Percentiles rank a stretch among this genome's conserved stretches.
Evolutionary conservation across 2,329 filamentous ascomycete genomes (phyloP).

Genomic region (Hypoxylon sp.): DNA sequence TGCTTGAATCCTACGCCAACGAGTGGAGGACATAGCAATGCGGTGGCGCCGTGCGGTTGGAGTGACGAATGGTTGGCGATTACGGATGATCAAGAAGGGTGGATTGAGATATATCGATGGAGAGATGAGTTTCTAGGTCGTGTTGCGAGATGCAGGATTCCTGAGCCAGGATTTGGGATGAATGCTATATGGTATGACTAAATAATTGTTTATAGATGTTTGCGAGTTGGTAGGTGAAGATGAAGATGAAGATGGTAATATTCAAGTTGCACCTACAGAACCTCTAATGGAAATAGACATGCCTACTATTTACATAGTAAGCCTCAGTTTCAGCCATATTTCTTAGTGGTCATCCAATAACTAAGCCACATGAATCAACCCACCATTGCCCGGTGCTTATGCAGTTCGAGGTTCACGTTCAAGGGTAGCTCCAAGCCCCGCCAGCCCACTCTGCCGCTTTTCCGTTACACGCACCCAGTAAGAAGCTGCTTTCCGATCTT

Average conservation of each 20-base stretch:
- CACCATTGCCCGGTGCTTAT: too few relatives aligned
- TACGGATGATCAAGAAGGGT: slow-evolving; percentile 88
- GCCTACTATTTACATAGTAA: too few relatives aligned
- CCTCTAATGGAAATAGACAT: too few relatives aligned
- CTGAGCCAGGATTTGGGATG: slow-evolving; percentile 93
- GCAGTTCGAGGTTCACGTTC: neutral
- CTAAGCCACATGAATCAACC: neutral
- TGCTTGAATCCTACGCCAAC: slow-evolving; percentile 86
- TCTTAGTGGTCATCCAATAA: too few relatives aligned
- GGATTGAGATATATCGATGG: slow-evolving; percentile 89
- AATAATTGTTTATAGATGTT: neutral
- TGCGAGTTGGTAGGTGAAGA: neutral
- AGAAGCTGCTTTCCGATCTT: neutral
- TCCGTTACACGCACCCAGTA: neutral
- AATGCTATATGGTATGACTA: slow-evolving; percentile 95
- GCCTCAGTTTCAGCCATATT: neutral
- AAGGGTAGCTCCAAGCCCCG: slow-evolving; percentile 29
- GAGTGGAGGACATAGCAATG: slow-evolving; percentile 88
- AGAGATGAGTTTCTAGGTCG: slow-evolving; percentile 80
- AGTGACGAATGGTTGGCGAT: slow-evolving; percentile 89
- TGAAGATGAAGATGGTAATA: neutral
- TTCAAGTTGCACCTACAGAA: too few relatives aligned
- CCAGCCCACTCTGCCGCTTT: neutral
- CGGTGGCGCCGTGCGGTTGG: slow-evolving; percentile 84
- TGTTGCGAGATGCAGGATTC: slow-evolving; percentile 79